These are phyloP conservation scores for Hibiscus syriacus DNA, from an alignment of 345 rosid species.

Conservation along the genomic window DNA sequence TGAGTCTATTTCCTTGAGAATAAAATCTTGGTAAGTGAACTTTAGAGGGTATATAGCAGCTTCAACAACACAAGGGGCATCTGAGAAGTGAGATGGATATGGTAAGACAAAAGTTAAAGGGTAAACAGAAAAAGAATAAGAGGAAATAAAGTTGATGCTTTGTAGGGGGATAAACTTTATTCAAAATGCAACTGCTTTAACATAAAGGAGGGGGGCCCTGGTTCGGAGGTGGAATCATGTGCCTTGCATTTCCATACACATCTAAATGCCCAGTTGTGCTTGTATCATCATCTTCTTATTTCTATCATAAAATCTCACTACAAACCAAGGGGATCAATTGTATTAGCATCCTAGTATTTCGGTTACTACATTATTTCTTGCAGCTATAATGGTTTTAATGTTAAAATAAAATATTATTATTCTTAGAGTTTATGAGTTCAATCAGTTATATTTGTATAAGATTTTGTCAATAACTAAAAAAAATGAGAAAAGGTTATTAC, in stretches of 20 bases:
- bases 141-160: constrained; percentile 16
- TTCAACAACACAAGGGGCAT: constrained; percentile 6
- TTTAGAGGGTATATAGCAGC: background rate
- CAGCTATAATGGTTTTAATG: too few relatives aligned
- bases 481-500: too few relatives aligned
- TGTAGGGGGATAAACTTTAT: constrained; percentile 23
- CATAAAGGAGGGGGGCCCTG: constrained; percentile 17
- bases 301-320: too few relatives aligned
- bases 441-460: too few relatives aligned
- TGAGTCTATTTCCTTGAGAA: background rate
- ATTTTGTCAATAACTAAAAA: too few relatives aligned
- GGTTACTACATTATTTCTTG: too few relatives aligned
- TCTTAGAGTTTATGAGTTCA: too few relatives aligned
- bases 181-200: constrained; percentile 30
- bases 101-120: background rate
- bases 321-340: too few relatives aligned
- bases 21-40: background rate
- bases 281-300: background rate
- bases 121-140: constrained; percentile 9
- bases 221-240: constrained; percentile 25
- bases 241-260: constrained; percentile 14
- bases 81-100: background rate
- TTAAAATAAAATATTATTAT: too few relatives aligned
- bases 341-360: too few relatives aligned
- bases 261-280: constrained; percentile 2